Percentiles rank a stretch among this genome's conserved stretches.
These are phyloP conservation scores for Xylariaceae sp. DNA, from an alignment of 2,329 filamentous ascomycete species.

Conservation along the genomic window DNA sequence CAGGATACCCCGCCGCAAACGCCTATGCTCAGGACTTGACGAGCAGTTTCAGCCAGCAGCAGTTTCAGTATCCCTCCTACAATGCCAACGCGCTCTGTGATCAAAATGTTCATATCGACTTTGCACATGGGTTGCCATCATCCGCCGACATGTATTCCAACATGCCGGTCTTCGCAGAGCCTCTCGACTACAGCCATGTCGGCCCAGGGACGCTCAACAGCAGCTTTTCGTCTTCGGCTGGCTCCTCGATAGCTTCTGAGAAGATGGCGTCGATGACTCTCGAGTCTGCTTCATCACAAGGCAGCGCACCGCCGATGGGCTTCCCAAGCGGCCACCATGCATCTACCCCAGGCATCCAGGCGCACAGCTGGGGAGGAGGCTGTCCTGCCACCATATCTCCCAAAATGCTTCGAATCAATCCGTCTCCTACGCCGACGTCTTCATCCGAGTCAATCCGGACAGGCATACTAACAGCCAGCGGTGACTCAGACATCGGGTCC, in stretches of 20 bases:
- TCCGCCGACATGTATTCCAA: slow-evolving; percentile 15
- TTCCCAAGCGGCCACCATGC: slow-evolving; percentile 17
- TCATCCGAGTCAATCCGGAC: slow-evolving; percentile 37
- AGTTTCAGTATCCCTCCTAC: slow-evolving; percentile 30
- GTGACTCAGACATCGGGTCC: slow-evolving; percentile 29
- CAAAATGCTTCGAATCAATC: slow-evolving; percentile 38
- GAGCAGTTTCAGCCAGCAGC: slow-evolving; percentile 30
- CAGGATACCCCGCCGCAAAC: slow-evolving; percentile 35
- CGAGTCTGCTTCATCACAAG: slow-evolving; percentile 21
- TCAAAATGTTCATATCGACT: slow-evolving; percentile 20
- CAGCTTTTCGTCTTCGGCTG: slow-evolving; percentile 37
- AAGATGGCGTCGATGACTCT: slow-evolving; percentile 37
- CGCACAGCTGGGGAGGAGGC: slow-evolving; percentile 22
- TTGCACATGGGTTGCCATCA: slow-evolving; percentile 28
- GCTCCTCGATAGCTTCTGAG: slow-evolving; percentile 36
- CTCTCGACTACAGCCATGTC: slow-evolving; percentile 28
- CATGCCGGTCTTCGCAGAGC: slow-evolving; percentile 34
- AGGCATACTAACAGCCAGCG: slow-evolving; percentile 12
- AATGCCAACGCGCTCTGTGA: slow-evolving; percentile 22
- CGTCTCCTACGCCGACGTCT: slow-evolving; percentile 37
- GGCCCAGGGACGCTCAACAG: slow-evolving; percentile 26
- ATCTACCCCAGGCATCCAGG: slow-evolving; percentile 4
- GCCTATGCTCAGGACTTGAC: slow-evolving; percentile 28
- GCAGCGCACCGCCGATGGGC: slow-evolving; percentile 10
- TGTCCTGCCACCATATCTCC: slow-evolving; percentile 39